Base-by-base conservation (phyloP, 495 filamentous ascomycete species). In the Hypomontagnella monticulosa region DNA sequence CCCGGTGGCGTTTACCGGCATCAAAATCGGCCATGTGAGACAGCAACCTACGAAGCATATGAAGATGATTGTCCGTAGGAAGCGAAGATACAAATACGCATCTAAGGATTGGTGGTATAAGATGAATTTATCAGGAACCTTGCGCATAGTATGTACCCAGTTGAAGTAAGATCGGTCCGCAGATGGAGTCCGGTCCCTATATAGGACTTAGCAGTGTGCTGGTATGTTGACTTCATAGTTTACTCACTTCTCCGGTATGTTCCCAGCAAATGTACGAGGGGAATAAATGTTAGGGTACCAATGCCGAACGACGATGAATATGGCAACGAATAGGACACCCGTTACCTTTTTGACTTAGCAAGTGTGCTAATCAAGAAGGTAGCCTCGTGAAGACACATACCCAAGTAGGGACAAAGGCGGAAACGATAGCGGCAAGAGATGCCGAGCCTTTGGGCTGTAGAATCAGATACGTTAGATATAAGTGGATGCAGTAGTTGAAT, bases 31-130 rank as follows among this genome's bases (percentile, higher is more conserved):
- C 82, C 87, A 95, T 1, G 88, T 89, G 34, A 95, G 79, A 37
- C 77, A 83, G 69, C 81, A 87, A 37, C 92, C 92, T 9, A 89
- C 84, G 38, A 95, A 82, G 74, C 89, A 90, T 16, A 93, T 88
- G 53, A 85, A 79, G 41, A 89, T 83, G 30, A 87, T 76, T 14
- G 90, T 83, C 51, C 88, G 86, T 46, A 96, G 76, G 69, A 92
- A 96, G n/a, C 92, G 89, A 16, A 96, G 84, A 71, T 91, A 87
- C 30, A 96, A 83, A 72, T 90, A 96, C 32, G 87, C 84, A 70
- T 94, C 91, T 2, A 92, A 75, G 0, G 89, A 91, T 38, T 85
- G 83, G 62, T 88, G 84, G 44, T 90, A 85, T 34, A 91, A 78
- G 3, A 89, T 78, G 65, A 82, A 85, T 37, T 77, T 82, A 59